phyloP scores from a whole-genome alignment of 1,284 basidiomycete genomes.

The Fistulinella staudtii region DNA sequence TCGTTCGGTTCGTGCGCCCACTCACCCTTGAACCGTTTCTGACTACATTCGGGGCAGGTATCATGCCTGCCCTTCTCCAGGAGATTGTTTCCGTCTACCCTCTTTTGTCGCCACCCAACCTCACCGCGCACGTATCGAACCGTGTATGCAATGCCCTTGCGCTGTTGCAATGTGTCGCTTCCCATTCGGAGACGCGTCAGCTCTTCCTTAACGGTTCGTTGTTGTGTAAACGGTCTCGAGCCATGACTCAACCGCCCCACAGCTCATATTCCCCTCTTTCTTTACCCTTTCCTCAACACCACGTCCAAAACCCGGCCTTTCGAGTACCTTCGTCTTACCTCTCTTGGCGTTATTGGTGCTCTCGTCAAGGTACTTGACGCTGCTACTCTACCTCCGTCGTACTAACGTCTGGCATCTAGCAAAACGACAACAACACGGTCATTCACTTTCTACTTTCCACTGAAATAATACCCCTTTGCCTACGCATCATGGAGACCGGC shows the following conservation, averaged over 20 bases:
- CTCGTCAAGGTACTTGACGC: conserved; percentile 79
- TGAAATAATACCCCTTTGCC: conserved; percentile 98
- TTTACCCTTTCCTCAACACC: conserved; percentile 99
- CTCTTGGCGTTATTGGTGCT: conserved; percentile 96
- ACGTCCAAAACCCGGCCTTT: conserved; percentile 99
- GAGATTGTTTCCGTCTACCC: conserved; percentile 99
- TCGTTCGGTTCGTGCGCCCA: conserved; percentile 80
- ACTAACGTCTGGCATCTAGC: conserved; percentile 42
- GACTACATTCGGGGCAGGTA: conserved; percentile 50
- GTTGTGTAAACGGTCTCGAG: background rate
- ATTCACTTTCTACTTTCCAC: conserved; percentile 99
- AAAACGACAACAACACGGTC: conserved; percentile 99
- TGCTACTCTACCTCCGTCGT: background rate
- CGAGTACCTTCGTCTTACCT: conserved; percentile 97
- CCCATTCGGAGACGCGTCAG: conserved; percentile 89
- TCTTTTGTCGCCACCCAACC: conserved; percentile 89
- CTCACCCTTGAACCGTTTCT: background rate
- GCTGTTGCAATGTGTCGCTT: conserved; percentile 95
- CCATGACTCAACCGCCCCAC: conserved; percentile 5
- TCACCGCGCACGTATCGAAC: conserved; percentile 98
- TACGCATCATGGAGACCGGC: conserved; percentile 99
- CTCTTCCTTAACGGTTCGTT: conserved; percentile 83
- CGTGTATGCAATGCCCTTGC: conserved; percentile 99
- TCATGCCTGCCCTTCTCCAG: conserved; percentile 97
- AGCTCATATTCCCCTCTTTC: conserved; percentile 98